These are phyloP conservation scores for Colletotrichum navitas DNA, from an alignment of 2,329 filamentous ascomycete species.

Conservation along the genomic window DNA sequence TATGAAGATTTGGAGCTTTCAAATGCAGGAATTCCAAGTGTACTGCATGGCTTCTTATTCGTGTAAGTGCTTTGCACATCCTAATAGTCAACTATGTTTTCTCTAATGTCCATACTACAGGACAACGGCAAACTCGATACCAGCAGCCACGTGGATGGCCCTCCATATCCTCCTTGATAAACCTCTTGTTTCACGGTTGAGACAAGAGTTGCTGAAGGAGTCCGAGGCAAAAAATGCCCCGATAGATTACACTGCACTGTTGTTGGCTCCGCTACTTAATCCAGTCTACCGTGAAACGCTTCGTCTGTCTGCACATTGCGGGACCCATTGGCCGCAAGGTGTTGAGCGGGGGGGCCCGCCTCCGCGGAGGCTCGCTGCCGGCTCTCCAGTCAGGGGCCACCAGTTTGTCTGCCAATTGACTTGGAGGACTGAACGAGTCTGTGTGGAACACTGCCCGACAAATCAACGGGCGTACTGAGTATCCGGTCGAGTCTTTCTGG, in stretches of 20 bases:
- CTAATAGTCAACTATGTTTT: fast-evolving
- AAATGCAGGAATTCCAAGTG: conserved; percentile 12
- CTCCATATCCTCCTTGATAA: conserved; percentile 22
- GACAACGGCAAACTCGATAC: conserved; percentile 31
- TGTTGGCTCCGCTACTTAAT: conserved; percentile 24
- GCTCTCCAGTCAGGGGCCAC: background rate
- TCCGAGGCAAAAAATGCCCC: background rate
- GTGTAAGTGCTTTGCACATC: conserved; percentile 15
- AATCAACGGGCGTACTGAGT: background rate
- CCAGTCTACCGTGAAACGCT: conserved; percentile 34
- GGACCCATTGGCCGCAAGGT: conserved; percentile 22
- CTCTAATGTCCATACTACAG: background rate
- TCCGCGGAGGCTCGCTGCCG: background rate
- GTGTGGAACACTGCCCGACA: conserved; percentile 26
- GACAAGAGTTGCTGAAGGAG: background rate
- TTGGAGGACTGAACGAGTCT: conserved; percentile 21
- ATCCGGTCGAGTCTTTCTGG: conserved; percentile 41
- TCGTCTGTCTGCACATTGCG: conserved; percentile 29
- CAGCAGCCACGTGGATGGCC: conserved; percentile 30
- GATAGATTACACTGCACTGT: background rate
- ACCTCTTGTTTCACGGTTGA: conserved; percentile 11
- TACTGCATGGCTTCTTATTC: conserved; percentile 33
- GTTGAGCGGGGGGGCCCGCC: background rate
- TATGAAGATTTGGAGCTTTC: conserved; percentile 33
- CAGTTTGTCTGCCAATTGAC: conserved; percentile 27